These are phyloP conservation scores for Penicillium decumbens DNA, from an alignment of 2,329 filamentous ascomycete genomes.

Conservation along the genomic window DNA sequence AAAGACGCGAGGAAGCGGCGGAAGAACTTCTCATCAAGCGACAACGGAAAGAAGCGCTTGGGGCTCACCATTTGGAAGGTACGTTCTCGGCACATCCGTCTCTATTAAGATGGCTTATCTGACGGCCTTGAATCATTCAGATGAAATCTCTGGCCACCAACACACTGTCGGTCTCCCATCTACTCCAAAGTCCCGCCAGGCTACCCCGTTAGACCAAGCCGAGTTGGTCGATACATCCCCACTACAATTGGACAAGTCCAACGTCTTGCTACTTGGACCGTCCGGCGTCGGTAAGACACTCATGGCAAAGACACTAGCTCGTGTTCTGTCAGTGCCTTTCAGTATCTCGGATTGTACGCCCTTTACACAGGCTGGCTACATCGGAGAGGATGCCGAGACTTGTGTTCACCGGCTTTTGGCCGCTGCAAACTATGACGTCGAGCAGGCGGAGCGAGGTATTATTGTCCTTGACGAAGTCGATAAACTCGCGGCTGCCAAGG, in stretches of 20 bases:
- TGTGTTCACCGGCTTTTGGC: constrained; percentile 88
- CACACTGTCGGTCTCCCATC: constrained; percentile 44
- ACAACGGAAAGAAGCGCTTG: constrained; percentile 63
- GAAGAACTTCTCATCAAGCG: constrained; percentile 68
- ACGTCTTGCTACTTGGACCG: constrained; percentile 82
- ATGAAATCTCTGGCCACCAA: constrained; percentile 61
- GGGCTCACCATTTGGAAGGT: constrained; percentile 77
- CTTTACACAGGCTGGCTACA: constrained; percentile 94
- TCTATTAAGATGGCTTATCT: background rate
- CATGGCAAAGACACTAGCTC: constrained; percentile 82
- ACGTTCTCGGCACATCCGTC: constrained; percentile 7
- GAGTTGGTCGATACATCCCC: constrained; percentile 52
- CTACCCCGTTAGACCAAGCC: constrained; percentile 32
- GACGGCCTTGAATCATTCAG: constrained; percentile 32
- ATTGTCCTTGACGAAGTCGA: constrained; percentile 96
- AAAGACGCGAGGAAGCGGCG: constrained; percentile 73
- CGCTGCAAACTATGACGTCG: constrained; percentile 82
- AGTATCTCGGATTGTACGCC: constrained; percentile 94
- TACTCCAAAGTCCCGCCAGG: constrained; percentile 22
- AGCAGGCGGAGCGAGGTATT: constrained; percentile 81
- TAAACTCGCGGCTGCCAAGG: constrained; percentile 87
- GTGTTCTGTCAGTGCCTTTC: constrained; percentile 90
- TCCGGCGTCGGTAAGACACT: constrained; percentile 96
- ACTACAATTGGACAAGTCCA: constrained; percentile 89
- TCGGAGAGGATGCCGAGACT: constrained; percentile 94